Evolutionary conservation across 1,284 basidiomycete species (phyloP), one percentile per base, ranked within the genome.

Genomic region (Trichosporon sp.): DNA sequence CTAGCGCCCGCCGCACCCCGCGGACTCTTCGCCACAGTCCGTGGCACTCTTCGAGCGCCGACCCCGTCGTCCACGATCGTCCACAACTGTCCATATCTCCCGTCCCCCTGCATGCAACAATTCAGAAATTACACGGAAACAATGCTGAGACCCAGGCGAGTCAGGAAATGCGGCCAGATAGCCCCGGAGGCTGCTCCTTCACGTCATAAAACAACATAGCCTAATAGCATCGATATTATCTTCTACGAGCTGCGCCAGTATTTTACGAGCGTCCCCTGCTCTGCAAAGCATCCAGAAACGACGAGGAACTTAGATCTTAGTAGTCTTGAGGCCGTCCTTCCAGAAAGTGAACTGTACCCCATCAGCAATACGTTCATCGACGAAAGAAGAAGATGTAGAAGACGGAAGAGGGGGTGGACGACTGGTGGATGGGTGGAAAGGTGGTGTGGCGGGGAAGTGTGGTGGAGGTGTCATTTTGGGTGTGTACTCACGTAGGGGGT

Each of bases 291-390:
- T 3, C 31, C 31, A 35, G 21, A n/a, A 38, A 16, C 46, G 4
- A 19, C 43, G 46, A 31, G 26, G 19, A 19, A 40, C 68, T 74
- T 77, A 78, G 74, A 78, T 76, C 78, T 78, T 81, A 35, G 81
- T 75, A 81, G 90, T 86, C 85, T 93, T 92, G 76, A 94, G 84
- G 67, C 94, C 94, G 84, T 96, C 89, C 86, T 92, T 94, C 94
- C 93, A 96, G 87, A 96, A 92, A 51, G 90, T 94, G 85, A 96
- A 90, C 66, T 68, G 35, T 10, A 11, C n/a, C 26, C 26, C 16
- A 38, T 68, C 6, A 59, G 63, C 32, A 37, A 54, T 8, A 19
- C 16, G 14, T n/a, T 46, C 26, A 14, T 46, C n/a, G 51, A 54
- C 21, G 10, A 38, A 40, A 31, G 40, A 54, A 12, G 11, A 66